Evolutionary conservation across 2,329 filamentous ascomycete genomes (phyloP).

Genomic region (Scytalidium sp.): DNA sequence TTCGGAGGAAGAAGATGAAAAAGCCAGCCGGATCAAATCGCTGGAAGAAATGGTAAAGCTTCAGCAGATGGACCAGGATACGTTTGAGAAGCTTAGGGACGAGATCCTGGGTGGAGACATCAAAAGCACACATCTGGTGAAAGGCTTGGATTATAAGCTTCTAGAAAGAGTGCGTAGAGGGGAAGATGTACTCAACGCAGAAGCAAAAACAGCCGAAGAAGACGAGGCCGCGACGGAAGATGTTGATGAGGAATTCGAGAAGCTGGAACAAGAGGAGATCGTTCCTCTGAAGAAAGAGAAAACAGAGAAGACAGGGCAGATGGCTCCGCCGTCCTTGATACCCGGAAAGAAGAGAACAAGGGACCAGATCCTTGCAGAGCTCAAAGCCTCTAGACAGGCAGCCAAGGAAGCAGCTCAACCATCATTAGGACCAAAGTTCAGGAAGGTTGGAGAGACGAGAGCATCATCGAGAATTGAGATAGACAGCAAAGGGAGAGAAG

Average conservation of each 20-base stretch:
- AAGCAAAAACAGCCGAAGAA: conserved; percentile 28
- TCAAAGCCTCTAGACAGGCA: conserved; percentile 61
- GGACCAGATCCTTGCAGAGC: conserved; percentile 64
- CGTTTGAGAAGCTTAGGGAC: conserved; percentile 70
- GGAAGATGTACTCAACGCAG: conserved; percentile 16
- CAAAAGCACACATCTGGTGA: conserved; percentile 80
- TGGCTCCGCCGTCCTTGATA: conserved; percentile 49
- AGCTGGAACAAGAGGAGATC: conserved; percentile 53
- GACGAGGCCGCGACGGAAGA: conserved; percentile 31
- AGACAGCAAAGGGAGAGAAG: conserved; percentile 59
- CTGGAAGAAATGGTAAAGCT: conserved; percentile 80
- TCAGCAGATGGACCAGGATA: conserved; percentile 76
- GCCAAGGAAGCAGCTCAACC: conserved; percentile 51
- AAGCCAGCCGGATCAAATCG: conserved; percentile 67
- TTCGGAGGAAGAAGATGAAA: conserved; percentile 50
- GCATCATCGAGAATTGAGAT: conserved; percentile 57
- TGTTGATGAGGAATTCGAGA: conserved; percentile 65
- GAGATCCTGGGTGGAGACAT: conserved; percentile 83
- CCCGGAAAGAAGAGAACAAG: conserved; percentile 60
- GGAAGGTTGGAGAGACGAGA: conserved; percentile 57
- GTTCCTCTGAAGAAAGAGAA: conserved; percentile 48
- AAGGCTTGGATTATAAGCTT: conserved; percentile 85
- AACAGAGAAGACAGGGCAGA: conserved; percentile 53
- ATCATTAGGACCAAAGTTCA: conserved; percentile 57
- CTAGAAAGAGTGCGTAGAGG: conserved; percentile 66